A percentile compares a stretch with the other conserved stretches of the same genome.
These are phyloP conservation scores for Dispira simplex DNA, from an alignment of 192 early-diverging fungal species.

Conservation along the genomic window DNA sequence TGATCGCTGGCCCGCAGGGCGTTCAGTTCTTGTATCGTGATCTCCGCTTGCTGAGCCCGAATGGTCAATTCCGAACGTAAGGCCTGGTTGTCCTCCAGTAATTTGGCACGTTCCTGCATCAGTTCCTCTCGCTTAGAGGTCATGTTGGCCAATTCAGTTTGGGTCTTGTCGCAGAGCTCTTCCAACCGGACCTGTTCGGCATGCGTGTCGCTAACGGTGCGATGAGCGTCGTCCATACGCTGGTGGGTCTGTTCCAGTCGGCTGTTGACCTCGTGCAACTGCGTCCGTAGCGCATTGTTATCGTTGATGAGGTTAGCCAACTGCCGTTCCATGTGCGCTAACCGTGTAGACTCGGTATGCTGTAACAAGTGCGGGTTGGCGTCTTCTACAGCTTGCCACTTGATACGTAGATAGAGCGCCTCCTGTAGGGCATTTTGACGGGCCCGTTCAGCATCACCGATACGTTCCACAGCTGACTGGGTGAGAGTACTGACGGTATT, in stretches of 20 bases:
- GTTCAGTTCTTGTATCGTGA: slow-evolving; percentile 15
- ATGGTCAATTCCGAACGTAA: slow-evolving; percentile 11
- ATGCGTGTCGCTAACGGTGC: slow-evolving; percentile 11
- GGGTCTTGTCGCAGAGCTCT: slow-evolving; percentile 15
- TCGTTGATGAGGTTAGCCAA: slow-evolving; percentile 30
- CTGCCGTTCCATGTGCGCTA: slow-evolving; percentile 27
- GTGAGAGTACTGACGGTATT: slow-evolving; percentile 27
- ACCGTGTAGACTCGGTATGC: slow-evolving; percentile 22
- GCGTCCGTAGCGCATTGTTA: slow-evolving; percentile 25
- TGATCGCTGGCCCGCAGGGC: slow-evolving; percentile 10
- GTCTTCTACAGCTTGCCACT: slow-evolving; percentile 22
- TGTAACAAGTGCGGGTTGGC: slow-evolving; percentile 19
- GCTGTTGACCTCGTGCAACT: slow-evolving; percentile 23
- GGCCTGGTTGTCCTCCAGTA: neutral
- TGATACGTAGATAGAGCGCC: slow-evolving; percentile 32
- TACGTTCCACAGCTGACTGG: slow-evolving; percentile 25
- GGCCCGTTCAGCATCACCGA: slow-evolving; percentile 28
- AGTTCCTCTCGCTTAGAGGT: neutral
- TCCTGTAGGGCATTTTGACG: slow-evolving; percentile 31
- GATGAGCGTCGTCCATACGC: slow-evolving; percentile 21
- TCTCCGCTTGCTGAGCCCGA: slow-evolving; percentile 13
- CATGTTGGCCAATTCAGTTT: slow-evolving; percentile 8
- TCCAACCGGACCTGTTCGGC: slow-evolving; percentile 22
- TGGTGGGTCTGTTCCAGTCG: slow-evolving; percentile 26
- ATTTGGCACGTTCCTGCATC: neutral